These are phyloP conservation scores for Anisodus acutangulus DNA, from an alignment of 257 asterid species.

Conservation along the genomic window DNA sequence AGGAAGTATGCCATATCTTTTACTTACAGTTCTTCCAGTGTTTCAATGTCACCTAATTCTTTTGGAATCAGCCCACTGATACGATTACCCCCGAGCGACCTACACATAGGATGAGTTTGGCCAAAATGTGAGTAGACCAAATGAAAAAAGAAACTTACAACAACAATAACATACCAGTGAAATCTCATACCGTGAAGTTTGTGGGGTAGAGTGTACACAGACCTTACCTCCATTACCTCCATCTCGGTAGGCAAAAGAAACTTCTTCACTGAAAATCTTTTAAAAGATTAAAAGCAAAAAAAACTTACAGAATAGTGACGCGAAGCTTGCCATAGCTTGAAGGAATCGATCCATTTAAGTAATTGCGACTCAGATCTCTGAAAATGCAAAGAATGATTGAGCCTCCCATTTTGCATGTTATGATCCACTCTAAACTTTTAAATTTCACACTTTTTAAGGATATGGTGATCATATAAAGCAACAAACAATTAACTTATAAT, in stretches of 20 bases:
- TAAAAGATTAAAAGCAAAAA: neutral
- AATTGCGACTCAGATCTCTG: conserved; percentile 81
- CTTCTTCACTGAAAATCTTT: neutral
- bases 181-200: no score
- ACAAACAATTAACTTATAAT: neutral
- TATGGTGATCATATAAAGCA: conserved; percentile 8
- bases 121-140: neutral
- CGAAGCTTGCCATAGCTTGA: conserved; percentile 53
- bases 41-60: conserved; percentile 71
- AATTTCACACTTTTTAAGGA: neutral
- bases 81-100: conserved; percentile 82
- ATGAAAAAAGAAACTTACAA: neutral
- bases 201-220: no score
- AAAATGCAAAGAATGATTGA: conserved; percentile 21
- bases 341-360: conserved; percentile 80
- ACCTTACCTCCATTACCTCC: no score
- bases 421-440: neutral
- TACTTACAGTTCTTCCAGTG: conserved; percentile 75
- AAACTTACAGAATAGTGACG: conserved; percentile 59
- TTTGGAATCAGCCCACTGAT: conserved; percentile 68
- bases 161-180: neutral
- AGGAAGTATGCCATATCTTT: conserved; percentile 13
- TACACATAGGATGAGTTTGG: conserved; percentile 36
- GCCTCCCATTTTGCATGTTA: neutral
- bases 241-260: no score